Evolutionary conservation across 2,329 filamentous ascomycete species (phyloP), one percentile per base, ranked within the genome.

Genomic region (Ascocoryne sarcoides): DNA sequence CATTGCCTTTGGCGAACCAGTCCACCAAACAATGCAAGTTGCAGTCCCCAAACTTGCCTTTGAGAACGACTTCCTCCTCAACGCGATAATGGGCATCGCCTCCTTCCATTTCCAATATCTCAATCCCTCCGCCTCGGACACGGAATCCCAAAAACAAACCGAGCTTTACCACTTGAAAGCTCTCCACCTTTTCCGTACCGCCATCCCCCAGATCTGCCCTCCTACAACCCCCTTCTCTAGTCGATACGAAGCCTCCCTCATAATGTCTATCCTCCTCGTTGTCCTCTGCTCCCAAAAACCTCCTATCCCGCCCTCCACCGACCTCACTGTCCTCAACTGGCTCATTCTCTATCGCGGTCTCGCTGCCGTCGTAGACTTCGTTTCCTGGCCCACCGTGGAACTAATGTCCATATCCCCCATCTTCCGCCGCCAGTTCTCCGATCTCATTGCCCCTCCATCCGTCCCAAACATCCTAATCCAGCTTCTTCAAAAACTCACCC

Each of bases 31-130:
- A 23, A 18, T 56, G 7, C 45, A 47, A 21, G 39, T 51, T 4
- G 18, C 36, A 5, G 43, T 56, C 3, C 54, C 55, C n/a, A 40
- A 50, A 28, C 48, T 58, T 23, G 54, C 53, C 9, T 56, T 58
- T 18, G 51, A 55, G 19, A 45, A 55, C 30, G 49, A 53, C 3
- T 58, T 51, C 23, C 33, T 57, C 0, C 39, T 56, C 32, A 50
- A 55, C 21, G 51, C 40, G 3, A 52, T 58, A 18, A 47, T 59
- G 16, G 53, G 54, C 3, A 43, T 55, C 15, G 48, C 56, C 12
- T 57, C 55, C 7, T 42, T 54, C 8, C 55, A 59, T 20, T 18
- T 45, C n/a, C 50, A 54, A 33, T 18, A 39, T n/a, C 21, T 53
- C 5, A 36, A 45, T 12, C 49, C 53, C 9, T 33, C 39, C 3